These are phyloP conservation scores for Butyriboletus appendiculatus DNA, from an alignment of 1,284 basidiomycete genomes.

Conservation along the genomic window DNA sequence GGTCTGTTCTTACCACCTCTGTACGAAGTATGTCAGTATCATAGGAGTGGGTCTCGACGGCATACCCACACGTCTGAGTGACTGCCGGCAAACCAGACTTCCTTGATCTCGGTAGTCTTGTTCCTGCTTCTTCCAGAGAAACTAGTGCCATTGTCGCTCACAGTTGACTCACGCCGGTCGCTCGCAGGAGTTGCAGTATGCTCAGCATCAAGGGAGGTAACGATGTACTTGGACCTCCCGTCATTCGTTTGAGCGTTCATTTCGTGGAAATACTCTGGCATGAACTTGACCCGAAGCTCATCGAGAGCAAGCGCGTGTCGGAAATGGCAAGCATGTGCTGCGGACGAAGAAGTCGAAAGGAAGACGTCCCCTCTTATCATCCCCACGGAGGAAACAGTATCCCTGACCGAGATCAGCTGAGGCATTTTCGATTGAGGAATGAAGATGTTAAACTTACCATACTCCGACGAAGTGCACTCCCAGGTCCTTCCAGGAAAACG, in stretches of 20 bases:
- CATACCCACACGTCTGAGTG: constrained; percentile 36
- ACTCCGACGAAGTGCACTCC: constrained; percentile 43
- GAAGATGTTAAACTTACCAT: constrained; percentile 30
- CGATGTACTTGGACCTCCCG: constrained; percentile 11
- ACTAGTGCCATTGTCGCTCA: not conserved
- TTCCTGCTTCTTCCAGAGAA: not conserved
- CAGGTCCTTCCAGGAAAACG: constrained; percentile 37
- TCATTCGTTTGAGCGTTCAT: constrained; percentile 20
- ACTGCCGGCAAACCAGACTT: constrained; percentile 37
- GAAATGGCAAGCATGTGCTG: constrained; percentile 36
- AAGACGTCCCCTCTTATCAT: constrained; percentile 26
- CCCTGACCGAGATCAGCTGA: constrained; percentile 32
- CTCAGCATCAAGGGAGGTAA: not conserved
- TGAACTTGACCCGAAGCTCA: constrained; percentile 43
- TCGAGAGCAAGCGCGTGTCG: constrained; percentile 45
- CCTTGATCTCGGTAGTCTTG: constrained; percentile 18
- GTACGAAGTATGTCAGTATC: not conserved
- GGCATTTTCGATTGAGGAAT: not conserved
- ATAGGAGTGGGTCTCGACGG: not conserved
- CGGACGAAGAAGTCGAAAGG: constrained; percentile 25
- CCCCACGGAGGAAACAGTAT: constrained; percentile 43
- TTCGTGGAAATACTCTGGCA: constrained; percentile 40
- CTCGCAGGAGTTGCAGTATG: not conserved
- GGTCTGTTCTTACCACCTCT: constrained; percentile 26
- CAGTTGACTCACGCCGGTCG: not conserved